phyloP scores from a whole-genome alignment of 371 early-diverging fungal species.

The Mucor sp. region DNA sequence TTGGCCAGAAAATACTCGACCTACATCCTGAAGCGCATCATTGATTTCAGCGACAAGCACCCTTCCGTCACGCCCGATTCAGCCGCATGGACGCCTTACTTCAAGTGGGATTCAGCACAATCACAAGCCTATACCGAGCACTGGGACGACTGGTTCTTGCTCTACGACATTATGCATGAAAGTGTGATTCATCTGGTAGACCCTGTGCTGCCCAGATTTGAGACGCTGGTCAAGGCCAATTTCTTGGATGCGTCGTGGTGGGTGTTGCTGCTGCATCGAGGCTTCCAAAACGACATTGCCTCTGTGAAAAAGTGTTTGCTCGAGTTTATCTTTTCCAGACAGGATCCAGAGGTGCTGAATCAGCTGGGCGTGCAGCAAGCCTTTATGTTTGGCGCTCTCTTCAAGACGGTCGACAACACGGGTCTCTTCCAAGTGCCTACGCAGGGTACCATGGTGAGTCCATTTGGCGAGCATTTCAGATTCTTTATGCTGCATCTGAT shows the following conservation, averaged over 20 bases:
- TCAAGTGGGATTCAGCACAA: conserved; percentile 32
- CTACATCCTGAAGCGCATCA: conserved; percentile 47
- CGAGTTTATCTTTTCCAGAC: conserved; percentile 41
- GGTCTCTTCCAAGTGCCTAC: conserved; percentile 41
- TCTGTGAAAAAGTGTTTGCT: conserved; percentile 43
- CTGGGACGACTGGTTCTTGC: conserved; percentile 64
- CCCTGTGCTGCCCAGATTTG: conserved; percentile 47
- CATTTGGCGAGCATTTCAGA: conserved; percentile 46
- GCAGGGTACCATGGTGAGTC: conserved; percentile 47
- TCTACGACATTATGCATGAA: conserved; percentile 64
- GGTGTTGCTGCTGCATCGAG: conserved; percentile 44
- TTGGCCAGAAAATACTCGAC: conserved; percentile 47
- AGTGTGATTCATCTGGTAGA: conserved; percentile 55
- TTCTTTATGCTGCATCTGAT: conserved; percentile 31
- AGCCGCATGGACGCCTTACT: conserved; percentile 41
- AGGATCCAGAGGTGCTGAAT: conserved; percentile 26
- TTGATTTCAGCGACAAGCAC: conserved; percentile 40
- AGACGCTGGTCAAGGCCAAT: conserved; percentile 28
- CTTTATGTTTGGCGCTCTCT: conserved; percentile 45
- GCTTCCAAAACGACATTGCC: conserved; percentile 43
- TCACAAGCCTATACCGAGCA: conserved; percentile 26
- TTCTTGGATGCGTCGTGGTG: conserved; percentile 47
- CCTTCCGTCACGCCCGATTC: conserved; percentile 3
- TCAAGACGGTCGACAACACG: conserved; percentile 38
- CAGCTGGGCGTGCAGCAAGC: conserved; percentile 31